phyloP scores from a whole-genome alignment of 108 stramenopile species.

The Pseudonitzschia delicatissima region DNA sequence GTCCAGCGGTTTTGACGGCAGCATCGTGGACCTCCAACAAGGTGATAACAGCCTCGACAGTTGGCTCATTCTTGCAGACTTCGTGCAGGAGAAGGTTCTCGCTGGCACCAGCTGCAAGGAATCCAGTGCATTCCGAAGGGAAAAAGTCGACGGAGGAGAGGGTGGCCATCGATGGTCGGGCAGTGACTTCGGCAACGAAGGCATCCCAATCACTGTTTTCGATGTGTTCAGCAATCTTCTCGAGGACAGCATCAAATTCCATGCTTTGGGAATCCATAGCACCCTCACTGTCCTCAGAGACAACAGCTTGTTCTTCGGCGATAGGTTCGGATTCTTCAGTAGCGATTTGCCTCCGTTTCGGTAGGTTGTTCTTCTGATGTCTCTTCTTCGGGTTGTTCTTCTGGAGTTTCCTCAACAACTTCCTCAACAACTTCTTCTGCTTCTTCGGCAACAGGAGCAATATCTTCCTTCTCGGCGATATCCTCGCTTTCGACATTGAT shows the following conservation, averaged over 20 bases:
- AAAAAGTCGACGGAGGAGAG: constrained; percentile 13
- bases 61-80: constrained; percentile 55
- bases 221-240: background rate
- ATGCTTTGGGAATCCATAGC: background rate
- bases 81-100: constrained; percentile 53
- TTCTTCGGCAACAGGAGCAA: background rate
- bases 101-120: constrained; percentile 12
- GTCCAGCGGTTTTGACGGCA: constrained; percentile 44
- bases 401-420: background rate
- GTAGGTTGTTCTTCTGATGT: background rate
- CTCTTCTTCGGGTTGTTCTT: background rate
- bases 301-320: background rate
- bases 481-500: background rate
- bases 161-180: constrained; percentile 12
- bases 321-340: background rate
- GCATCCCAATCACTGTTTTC: constrained; percentile 9
- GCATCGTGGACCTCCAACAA: constrained; percentile 39
- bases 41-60: constrained; percentile 45
- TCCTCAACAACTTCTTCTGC: background rate
- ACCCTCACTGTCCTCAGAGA: background rate
- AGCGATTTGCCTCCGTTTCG: background rate
- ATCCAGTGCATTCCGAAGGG: constrained; percentile 5
- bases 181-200: background rate
- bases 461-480: background rate
- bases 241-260: constrained; percentile 6